These are phyloP conservation scores for Penicillium crystallinum DNA, from an alignment of 495 filamentous ascomycete genomes.

Conservation along the genomic window DNA sequence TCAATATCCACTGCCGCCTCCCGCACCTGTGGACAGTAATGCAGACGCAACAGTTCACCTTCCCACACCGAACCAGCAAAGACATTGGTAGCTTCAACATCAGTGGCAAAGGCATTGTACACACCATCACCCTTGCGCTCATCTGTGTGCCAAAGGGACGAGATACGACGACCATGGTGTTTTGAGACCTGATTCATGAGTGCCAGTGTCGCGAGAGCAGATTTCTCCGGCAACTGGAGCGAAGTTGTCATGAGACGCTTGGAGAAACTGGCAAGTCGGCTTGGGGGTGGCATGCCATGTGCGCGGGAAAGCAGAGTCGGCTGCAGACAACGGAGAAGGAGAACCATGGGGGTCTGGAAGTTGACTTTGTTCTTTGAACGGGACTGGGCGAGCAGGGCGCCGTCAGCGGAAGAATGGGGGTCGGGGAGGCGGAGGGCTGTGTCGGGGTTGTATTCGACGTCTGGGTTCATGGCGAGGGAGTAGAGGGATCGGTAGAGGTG, in stretches of 20 bases:
- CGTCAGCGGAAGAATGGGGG: slow-evolving; percentile 46
- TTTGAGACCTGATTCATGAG: slow-evolving; percentile 70
- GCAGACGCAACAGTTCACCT: slow-evolving; percentile 74
- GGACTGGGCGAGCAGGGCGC: slow-evolving; percentile 16
- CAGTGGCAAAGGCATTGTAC: slow-evolving; percentile 46
- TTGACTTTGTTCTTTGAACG: slow-evolving; percentile 66
- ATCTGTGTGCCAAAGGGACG: slow-evolving; percentile 75
- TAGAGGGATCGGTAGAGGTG: slow-evolving; percentile 85
- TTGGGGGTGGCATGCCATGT: slow-evolving; percentile 59
- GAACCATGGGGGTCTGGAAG: slow-evolving; percentile 83
- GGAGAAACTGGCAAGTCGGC: slow-evolving; percentile 83
- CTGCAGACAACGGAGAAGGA: slow-evolving; percentile 79
- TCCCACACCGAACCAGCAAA: slow-evolving; percentile 92
- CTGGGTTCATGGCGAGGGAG: slow-evolving; percentile 68
- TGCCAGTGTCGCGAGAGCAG: slow-evolving; percentile 66
- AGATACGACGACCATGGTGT: slow-evolving; percentile 63
- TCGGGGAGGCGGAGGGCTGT: slow-evolving; percentile 78
- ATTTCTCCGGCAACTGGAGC: slow-evolving; percentile 87
- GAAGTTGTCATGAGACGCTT: slow-evolving; percentile 81
- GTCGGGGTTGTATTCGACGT: slow-evolving; percentile 72
- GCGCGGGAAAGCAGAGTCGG: slow-evolving; percentile 56
- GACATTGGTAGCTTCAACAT: slow-evolving; percentile 79
- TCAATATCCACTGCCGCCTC: slow-evolving; percentile 70
- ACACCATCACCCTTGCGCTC: slow-evolving; percentile 83
- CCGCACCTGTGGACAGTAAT: slow-evolving; percentile 82